Evolutionary conservation across 208 protist genomes (phyloP), one percentile per base, ranked within the genome.

Genomic region (Trypanosomatidae sp.): DNA sequence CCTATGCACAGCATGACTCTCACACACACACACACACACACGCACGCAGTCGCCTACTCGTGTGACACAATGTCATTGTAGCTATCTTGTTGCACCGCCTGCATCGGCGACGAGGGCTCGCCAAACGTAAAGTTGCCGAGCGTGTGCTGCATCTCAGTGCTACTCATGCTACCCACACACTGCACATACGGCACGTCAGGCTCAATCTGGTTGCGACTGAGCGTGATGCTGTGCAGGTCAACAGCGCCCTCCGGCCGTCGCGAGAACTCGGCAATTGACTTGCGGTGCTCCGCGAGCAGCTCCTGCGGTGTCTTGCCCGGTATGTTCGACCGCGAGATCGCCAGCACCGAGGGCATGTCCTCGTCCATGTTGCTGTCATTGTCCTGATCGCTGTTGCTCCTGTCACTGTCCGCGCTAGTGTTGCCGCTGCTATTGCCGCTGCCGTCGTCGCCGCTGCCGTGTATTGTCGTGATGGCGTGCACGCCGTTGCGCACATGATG

Each of bases 191-290:
- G 19, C 1, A 56, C 53, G 39, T 74, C 71, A 0, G 47, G 44
- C 33, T 76, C 61, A 3, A 84, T 53, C 43, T 90, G 72, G 24
- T 76, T 70, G 26, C 81, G 76, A 42, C 70, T 79, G 20, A 91
- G 61, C 0, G 81, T 91, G 21, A 91, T 40, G 44, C 81, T 77
- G 61, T 81, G 65, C 13, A 82, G 7, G 24, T 82, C 68, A 7
- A 57, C 23, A 18, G 41, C 53, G 15, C 6, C 28, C 22, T 66
- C 60, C 0, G 44, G 22, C 19, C 58, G 56, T 11, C 58, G 59
- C 1, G 69, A 66, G 3, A 80, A 39, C 16, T 61, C 50, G 0
- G 51, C 58, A 1, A 91, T 53, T 1, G 68, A 74, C 18, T 48
- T 39, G 25, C 73, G 76, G 60, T 91, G 74, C 1, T 57, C 64